These are phyloP conservation scores for Phytophthora pseudosyringae DNA, from an alignment of 352 stramenopile genomes.

Conservation along the genomic window DNA sequence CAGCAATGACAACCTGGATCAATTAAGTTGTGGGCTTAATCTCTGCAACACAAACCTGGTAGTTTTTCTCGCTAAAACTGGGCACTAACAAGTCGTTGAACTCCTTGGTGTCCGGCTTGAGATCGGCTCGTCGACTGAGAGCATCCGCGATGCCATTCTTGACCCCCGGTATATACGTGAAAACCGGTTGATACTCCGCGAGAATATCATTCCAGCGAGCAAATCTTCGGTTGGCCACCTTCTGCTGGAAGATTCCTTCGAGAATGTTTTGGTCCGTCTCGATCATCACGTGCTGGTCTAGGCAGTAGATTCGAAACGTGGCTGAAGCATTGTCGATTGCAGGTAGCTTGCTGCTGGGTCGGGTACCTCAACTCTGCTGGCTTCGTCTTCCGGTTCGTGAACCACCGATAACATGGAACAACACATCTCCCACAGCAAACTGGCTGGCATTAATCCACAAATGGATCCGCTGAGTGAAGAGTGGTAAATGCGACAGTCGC, in stretches of 20 bases:
- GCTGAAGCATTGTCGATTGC: neutral
- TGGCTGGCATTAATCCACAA: too few relatives aligned
- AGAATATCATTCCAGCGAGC: slow-evolving; percentile 1
- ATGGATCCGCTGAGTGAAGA: too few relatives aligned
- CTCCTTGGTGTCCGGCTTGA: slow-evolving; percentile 9
- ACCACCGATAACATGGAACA: too few relatives aligned
- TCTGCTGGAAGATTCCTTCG: slow-evolving; percentile 17
- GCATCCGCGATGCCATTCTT: neutral
- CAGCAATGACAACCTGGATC: slow-evolving; percentile 10
- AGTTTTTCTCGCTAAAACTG: slow-evolving; percentile 1
- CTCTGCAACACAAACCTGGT: slow-evolving; percentile 3
- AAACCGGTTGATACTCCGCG: neutral
- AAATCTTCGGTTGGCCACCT: neutral
- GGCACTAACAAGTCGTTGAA: neutral
- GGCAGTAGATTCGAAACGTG: neutral
- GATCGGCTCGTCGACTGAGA: neutral
- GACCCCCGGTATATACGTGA: slow-evolving; percentile 16
- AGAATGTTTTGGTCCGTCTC: slow-evolving; percentile 23
- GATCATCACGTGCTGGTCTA: neutral
- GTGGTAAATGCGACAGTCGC: too few relatives aligned
- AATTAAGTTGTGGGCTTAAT: slow-evolving; percentile 3
- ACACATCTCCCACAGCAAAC: too few relatives aligned
- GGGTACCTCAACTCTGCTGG: neutral
- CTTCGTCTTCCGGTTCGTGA: neutral
- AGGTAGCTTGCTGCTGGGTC: slow-evolving; percentile 1